Percentiles rank a stretch among this genome's conserved stretches.
Evolutionary conservation across 768 basidiomycete species (phyloP).

Genomic region (Xerocomellus amylosporus): DNA sequence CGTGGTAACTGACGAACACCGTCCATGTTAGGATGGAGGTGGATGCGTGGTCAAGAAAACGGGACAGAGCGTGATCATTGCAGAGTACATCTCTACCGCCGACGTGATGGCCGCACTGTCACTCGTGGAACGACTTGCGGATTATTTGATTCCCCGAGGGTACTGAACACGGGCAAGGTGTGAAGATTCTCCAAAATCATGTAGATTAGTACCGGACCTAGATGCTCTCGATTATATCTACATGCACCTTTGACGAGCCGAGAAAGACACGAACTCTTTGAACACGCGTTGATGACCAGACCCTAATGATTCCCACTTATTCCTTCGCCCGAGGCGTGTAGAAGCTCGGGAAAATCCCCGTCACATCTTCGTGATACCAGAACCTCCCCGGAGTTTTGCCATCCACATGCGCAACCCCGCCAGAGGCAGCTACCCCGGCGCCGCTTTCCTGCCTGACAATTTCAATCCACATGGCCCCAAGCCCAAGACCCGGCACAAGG

Average conservation of each 20-base stretch:
- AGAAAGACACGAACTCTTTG: not conserved
- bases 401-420: conserved; percentile 7
- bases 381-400: conserved; percentile 22
- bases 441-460: conserved; percentile 41
- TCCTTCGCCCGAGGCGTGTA: conserved; percentile 31
- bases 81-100: conserved; percentile 15
- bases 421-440: not conserved
- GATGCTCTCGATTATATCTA: not conserved
- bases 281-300: not conserved
- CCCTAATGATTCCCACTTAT: not conserved
- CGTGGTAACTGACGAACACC: not conserved
- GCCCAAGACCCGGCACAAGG: conserved; percentile 49
- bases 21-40: conserved; percentile 13
- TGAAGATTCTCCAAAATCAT: not conserved
- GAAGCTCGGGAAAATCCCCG: conserved; percentile 53
- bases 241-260: not conserved
- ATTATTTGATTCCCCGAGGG: conserved; percentile 24
- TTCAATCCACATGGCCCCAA: conserved; percentile 70
- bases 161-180: conserved; percentile 10
- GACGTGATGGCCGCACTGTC: conserved; percentile 12
- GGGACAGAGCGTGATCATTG: conserved; percentile 24
- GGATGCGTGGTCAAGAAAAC: conserved; percentile 29
- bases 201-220: conserved; percentile 4
- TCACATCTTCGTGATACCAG: conserved; percentile 63
- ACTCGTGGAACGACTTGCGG: conserved; percentile 22